A percentile compares a stretch with the other conserved stretches of the same genome.
Conservation (phyloP, 1,284 basidiomycete genomes). For the Trametes polyzona region DNA sequence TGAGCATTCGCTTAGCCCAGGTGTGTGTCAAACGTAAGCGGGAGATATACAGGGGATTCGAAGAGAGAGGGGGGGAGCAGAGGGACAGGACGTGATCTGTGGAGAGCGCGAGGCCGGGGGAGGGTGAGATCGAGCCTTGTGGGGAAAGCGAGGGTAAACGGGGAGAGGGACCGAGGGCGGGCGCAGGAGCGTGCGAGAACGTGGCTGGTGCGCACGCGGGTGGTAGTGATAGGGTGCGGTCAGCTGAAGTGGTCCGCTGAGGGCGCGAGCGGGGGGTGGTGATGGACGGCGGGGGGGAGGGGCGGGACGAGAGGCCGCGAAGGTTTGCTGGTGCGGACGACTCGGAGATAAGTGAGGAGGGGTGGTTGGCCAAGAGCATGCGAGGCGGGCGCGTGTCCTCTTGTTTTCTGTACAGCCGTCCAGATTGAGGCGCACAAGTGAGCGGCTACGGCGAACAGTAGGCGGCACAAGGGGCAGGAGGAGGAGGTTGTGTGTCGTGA, state of each 20-base stretch:
- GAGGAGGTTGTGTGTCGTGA: too few species aligned
- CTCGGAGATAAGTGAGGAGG: constrained; percentile 7
- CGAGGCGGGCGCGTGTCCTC: not conserved
- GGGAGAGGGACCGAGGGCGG: not conserved
- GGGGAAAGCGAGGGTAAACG: not conserved
- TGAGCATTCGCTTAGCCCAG: too few species aligned
- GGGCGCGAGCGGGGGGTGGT: too few species aligned
- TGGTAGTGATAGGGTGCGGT: not conserved
- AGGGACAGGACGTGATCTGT: not conserved
- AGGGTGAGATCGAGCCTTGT: not conserved
- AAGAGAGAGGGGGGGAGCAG: not conserved
- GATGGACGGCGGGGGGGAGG: not conserved
- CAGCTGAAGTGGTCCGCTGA: too few species aligned
- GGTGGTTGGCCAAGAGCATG: not conserved
- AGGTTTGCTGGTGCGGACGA: constrained; percentile 8
- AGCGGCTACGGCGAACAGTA: too few species aligned
- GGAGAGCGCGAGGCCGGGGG: not conserved
- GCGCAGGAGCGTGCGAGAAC: not conserved
- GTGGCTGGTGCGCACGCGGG: not conserved
- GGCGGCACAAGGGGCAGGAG: too few species aligned
- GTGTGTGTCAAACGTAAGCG: too few species aligned
- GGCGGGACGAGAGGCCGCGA: constrained; percentile 1
- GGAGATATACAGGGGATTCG: not conserved
- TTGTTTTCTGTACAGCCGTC: too few species aligned
- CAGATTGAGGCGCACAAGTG: too few species aligned